Evolutionary conservation across 2,329 filamentous ascomycete genomes (phyloP), one percentile per base, ranked within the genome.

Genomic region (Colletotrichum chlorophyti): DNA sequence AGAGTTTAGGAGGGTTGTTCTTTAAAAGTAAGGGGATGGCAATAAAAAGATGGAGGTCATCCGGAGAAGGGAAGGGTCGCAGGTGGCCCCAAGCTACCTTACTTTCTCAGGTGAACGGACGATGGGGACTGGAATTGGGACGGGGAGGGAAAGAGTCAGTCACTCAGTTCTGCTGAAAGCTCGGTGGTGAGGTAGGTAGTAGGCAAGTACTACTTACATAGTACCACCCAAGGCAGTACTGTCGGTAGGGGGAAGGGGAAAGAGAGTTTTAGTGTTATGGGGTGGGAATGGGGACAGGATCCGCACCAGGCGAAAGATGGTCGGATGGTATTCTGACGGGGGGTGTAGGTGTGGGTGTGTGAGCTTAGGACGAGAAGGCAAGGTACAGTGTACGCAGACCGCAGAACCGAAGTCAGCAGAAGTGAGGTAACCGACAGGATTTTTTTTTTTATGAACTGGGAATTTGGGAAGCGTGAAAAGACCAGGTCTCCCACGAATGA

Each of bases 91-190:
- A 35, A 55, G 55, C 50, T 59, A 59, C 55, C 55, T n/a, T n/a
- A n/a, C n/a, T n/a, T n/a, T n/a, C n/a, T 59, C 43, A 59, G 51
- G 42, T 55, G 55, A 55, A 58, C 32, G 32, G 15, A 37, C 12
- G 34, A 21, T n/a, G 17, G 48, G 35, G 38, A 23, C 19, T 6
- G 21, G 38, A 24, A 21, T 15, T 37, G 46, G 46, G 15, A 27
- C 38, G 15, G 34, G 24, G 43, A 12, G 4, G 34, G 34, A 12
- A 37, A 37, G 9, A 15, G 34, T 12, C 11, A 37, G 15, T 19
- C n/a, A 29, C 27, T 27, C 26, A 24, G 11, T 21, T n/a, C n/a
- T n/a, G n/a, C n/a, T n/a, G n/a, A n/a, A n/a, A n/a, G n/a, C 37
- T 40, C 24, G 24, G 10, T 21, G 35, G 23, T 43, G 14, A 43